Conservation (phyloP, 768 basidiomycete genomes). For the Lyophyllum semitale region DNA sequence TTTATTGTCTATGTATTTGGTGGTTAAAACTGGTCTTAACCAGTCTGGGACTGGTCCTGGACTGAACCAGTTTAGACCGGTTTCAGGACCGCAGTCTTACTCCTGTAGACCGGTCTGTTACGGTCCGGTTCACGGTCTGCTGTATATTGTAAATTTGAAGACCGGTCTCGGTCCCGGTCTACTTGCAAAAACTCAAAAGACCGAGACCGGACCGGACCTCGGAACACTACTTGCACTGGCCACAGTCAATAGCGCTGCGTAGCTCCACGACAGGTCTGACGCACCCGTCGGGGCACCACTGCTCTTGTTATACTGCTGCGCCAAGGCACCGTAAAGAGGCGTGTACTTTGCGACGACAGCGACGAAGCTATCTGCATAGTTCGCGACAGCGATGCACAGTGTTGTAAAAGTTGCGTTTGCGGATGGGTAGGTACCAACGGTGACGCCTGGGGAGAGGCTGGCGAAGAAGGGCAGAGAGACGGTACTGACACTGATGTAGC, state of each 20-base stretch:
- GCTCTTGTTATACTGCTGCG: conserved; percentile 61
- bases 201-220: too few relatives aligned
- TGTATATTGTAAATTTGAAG: too few relatives aligned
- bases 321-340: conserved; percentile 56
- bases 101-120: too few relatives aligned
- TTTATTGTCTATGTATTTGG: too few relatives aligned
- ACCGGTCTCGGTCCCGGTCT: too few relatives aligned
- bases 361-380: conserved; percentile 69
- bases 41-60: too few relatives aligned
- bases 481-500: conserved; percentile 52
- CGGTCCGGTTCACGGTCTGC: too few relatives aligned
- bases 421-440: conserved; percentile 54
- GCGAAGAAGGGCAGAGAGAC: conserved; percentile 73
- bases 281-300: conserved; percentile 60
- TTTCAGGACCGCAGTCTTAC: too few relatives aligned
- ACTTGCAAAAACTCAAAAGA: too few relatives aligned
- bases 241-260: conserved; percentile 66
- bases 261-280: conserved; percentile 74
- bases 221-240: conserved; percentile 58
- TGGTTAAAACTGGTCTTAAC: too few relatives aligned
- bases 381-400: conserved; percentile 47
- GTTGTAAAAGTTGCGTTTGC: conserved; percentile 46
- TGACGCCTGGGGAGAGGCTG: conserved; percentile 48
- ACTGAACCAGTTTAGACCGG: too few relatives aligned
- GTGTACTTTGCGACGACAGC: conserved; percentile 60